Conservation (phyloP, 768 basidiomycete species). For the Punctularia strigosozonata region DNA sequence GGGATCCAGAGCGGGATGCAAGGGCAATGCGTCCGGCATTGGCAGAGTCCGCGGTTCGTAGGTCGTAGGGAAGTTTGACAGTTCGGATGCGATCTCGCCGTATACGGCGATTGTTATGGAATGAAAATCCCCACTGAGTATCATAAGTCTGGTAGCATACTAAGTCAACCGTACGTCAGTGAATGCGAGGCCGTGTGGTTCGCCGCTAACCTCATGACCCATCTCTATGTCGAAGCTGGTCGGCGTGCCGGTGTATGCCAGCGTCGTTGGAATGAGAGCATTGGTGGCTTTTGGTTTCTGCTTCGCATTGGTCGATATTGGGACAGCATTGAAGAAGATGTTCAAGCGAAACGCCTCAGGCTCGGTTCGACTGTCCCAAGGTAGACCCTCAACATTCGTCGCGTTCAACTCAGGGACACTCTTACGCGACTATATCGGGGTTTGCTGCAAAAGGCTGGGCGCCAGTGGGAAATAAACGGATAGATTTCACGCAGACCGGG, state of each 20-base stretch:
- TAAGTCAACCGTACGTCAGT: too few relatives aligned
- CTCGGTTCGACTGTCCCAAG: conserved; percentile 42
- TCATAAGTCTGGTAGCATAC: conserved; percentile 71
- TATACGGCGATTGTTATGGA: conserved; percentile 52
- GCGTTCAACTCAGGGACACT: conserved; percentile 3
- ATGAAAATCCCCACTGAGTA: conserved; percentile 66
- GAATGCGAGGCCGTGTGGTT: conserved; percentile 1
- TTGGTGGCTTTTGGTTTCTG: conserved; percentile 57
- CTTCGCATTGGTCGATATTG: conserved; percentile 34
- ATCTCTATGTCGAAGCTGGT: conserved; percentile 59
- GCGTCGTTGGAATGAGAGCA: conserved; percentile 56
- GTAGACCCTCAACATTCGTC: neutral
- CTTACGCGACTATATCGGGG: conserved; percentile 55
- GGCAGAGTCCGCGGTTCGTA: conserved; percentile 33
- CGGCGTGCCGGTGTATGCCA: conserved; percentile 61
- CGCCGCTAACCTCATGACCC: conserved; percentile 46
- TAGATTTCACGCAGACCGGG: conserved; percentile 54
- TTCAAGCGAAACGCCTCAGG: conserved; percentile 67
- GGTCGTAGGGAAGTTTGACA: conserved; percentile 18
- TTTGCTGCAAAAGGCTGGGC: conserved; percentile 47
- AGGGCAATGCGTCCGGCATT: conserved; percentile 20
- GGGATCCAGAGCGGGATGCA: conserved; percentile 47
- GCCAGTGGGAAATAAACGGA: conserved; percentile 61
- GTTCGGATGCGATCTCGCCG: conserved; percentile 41
- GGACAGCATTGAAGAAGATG: conserved; percentile 64